Base-by-base conservation (phyloP, 768 basidiomycete genomes). In the Pilatotrama ljubarskyi region DNA sequence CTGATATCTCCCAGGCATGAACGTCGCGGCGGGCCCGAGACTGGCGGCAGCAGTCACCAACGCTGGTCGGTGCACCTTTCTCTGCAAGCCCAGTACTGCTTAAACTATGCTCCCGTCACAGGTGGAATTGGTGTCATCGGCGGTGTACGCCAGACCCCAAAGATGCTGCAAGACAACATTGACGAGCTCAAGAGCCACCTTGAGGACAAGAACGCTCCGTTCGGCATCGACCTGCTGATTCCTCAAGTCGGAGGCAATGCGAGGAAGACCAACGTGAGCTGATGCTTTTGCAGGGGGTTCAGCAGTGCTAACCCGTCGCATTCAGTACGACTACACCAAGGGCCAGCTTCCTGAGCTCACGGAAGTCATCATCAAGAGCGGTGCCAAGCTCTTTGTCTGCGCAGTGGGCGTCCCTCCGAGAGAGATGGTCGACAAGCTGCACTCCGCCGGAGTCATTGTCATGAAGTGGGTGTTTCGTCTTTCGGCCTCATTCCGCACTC, bases 41-140 rank as follows among this genome's bases (percentile, higher is more conserved):
- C 76, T 95, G 8, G 93, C 93, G 18, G 93, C 92, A 20, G 85
- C 90, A 1, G 91, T 95, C n/a, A 91, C 91, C n/a, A 95, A 95
- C 68, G 84, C 93, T 20, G 93, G 88, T 80, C 62, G 3, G 55
- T 43, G 72, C 46, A 24, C 15, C 18, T 17, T 15, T 41, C 51
- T 8, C 10, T 40, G 17, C 18, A 14, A 1, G 10, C 7, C 15
- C 4, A 15, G 14, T 26, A 24, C 20, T 47, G n/a, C 5, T n/a
- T 7, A 11, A 14, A 4, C 14, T 14, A 10, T 14, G 14, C 29
- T 43, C n/a, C 17, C n/a, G n/a, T n/a, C n/a, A n/a, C n/a, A 82
- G 84, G 86, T 65, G 91, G 90, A 5, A 86, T 90, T 64, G 94
- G 94, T 20, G 91, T 94, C 67, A 93, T 95, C 64, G 94, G 93